Evolutionary conservation across 2,329 filamentous ascomycete species (phyloP), one percentile per base, ranked within the genome.

Genomic region (Madurella fahalii): DNA sequence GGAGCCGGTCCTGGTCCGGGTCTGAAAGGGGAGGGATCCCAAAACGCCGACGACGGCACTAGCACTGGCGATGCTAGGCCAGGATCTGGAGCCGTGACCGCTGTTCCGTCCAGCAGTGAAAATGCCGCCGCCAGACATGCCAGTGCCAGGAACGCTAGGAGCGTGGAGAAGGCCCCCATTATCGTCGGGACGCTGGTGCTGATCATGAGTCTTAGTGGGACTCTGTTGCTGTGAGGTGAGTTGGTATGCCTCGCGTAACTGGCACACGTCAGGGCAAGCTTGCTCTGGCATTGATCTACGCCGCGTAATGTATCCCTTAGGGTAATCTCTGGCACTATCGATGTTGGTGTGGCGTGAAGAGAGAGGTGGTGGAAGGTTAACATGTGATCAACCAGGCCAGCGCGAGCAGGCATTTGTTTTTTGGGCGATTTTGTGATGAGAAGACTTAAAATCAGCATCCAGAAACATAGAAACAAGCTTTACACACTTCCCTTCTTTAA

Each of bases 1-100:
- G 80, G 81, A 63, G 80, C 80, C 46, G 80, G 80, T 34, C 63
- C 65, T 1, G 81, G 79, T 2, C 78, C 79, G 12, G 81, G 81
- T 59, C 73, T 83, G 15, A 68, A 68, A 3, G 80, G 80, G 5
- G 62, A 66, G 17, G 81, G 81, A 20, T 84, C 81, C 18, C 80
- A 83, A 71, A 73, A 77, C 47, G 73, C 76, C 11, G 72, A 70
- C 5, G 58, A 53, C 13, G 46, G 37, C 47, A 75, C 74, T 16
- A 76, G 77, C 40, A 77, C 77, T 15, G 72, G 72, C 37, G 69
- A 70, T 49, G 72, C 72, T 37, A 44, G 62, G 1, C 67, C 72
- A 20, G 72, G 73, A 39, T 74, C 73, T 31, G 73, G 71, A 34
- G 67, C 67, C 5, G 66, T 67, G 11, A 71, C 72, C n/a, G 61